Base-by-base conservation (phyloP, 345 rosid species). In the Capsella bursapastoris region DNA sequence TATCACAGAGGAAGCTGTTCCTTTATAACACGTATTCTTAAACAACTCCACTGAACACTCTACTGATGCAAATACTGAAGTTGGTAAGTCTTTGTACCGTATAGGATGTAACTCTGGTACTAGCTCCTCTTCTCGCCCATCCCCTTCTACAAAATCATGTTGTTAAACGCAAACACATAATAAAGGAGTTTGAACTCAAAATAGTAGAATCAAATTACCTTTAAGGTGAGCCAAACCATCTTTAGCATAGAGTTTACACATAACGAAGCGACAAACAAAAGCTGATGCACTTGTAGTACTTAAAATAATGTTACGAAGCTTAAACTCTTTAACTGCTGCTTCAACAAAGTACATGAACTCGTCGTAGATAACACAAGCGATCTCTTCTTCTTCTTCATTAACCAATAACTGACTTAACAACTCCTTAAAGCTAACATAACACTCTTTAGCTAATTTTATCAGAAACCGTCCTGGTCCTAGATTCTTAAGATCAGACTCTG, bases 321-420 rank as follows among this genome's bases (percentile, higher is more conserved):
- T 55, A 31, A 64, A 35, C 14, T 64, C 55, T 43, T 43, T 40
- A 2, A 61, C 77, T 4, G 57, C 51, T 28, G 55, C 47, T 50
- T 41, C 41, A 72, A 37, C 68, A 25, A 63, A 63, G 63, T 72
- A 63, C 70, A 72, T 72, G 76, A 62, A 28, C 40, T 72, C 70
- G 10, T 63, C 70, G 13, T 84, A 81, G 22, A 89, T 68, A 22
- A 87, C 50, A 64, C 86, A 83, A 8, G 66, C 45, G n/a, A 80
- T 49, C 40, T 70, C 65, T 34, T 34, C 37, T 34, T 34, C 37
- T 34, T 34, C 37, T 16, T 71, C 81, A 15, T 9, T 59, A 18
- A 38, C 29, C 43, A 55, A 37, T 0, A 66, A 50, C 8, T 35
- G 37, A 34, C 37, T 32, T 11, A 66, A 66, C 15, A 28, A 49